Percentiles rank a stretch among this genome's conserved stretches.
Evolutionary conservation across 345 rosid genomes (phyloP).

Genomic region (Toxicodendron radicans): DNA sequence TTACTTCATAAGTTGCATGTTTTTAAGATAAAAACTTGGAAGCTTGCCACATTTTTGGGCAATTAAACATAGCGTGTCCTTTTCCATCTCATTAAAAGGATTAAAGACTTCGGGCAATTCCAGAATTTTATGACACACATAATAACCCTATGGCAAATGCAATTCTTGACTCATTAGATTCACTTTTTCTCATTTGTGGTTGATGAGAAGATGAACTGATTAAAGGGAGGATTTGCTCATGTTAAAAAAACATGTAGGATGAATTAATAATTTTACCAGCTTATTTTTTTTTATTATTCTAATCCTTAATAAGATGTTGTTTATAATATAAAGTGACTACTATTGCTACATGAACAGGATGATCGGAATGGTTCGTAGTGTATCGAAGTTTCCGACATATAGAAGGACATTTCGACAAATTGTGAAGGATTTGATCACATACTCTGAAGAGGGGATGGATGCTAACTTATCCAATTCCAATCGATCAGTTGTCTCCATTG

Average conservation of each 20-base stretch:
- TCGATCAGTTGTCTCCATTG: constrained; percentile 37
- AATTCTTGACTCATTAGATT: background rate
- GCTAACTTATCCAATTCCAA: constrained; percentile 33
- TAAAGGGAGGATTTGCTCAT: background rate
- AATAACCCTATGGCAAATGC: background rate
- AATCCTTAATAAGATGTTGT: background rate
- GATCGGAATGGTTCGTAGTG: constrained; percentile 65
- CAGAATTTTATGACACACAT: background rate
- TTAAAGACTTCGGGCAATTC: background rate
- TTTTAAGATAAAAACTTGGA: background rate
- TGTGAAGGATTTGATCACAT: constrained; percentile 54
- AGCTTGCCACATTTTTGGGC: no score
- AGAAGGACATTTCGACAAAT: constrained; percentile 66
- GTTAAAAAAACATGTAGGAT: background rate
- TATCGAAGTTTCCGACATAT: constrained; percentile 69
- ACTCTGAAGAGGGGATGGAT: constrained; percentile 45
- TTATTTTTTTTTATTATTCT: background rate
- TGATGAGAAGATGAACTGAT: background rate
- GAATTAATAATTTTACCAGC: background rate
- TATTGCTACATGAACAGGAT: constrained; percentile 37
- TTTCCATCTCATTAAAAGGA: no score
- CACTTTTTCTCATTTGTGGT: background rate
- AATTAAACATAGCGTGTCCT: no score
- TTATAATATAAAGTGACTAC: background rate
- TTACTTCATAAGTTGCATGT: background rate